A percentile compares a stretch with the other conserved stretches of the same genome.
phyloP scores from a whole-genome alignment of 371 early-diverging fungal genomes.

The Circinella umbellata region DNA sequence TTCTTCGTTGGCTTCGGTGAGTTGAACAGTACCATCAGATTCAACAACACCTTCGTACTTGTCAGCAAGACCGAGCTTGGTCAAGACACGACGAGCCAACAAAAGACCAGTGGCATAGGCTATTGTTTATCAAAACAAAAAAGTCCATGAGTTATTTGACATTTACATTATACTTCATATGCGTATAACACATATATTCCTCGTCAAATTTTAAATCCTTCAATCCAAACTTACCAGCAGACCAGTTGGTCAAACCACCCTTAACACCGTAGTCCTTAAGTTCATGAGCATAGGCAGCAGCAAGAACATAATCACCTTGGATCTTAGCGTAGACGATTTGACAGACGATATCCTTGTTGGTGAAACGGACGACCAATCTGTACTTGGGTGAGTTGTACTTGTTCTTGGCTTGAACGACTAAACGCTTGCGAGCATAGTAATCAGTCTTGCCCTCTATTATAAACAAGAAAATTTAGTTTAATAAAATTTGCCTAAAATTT shows the following conservation, averaged over 20 bases:
- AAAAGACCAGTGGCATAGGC: conserved; percentile 99
- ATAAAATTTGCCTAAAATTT: neutral
- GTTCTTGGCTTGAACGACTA: conserved; percentile 97
- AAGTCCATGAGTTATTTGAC: too few relatives aligned
- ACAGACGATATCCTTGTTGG: conserved; percentile 98
- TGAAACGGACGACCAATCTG: conserved; percentile 99
- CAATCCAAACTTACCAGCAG: conserved; percentile 69
- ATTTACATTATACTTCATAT: neutral
- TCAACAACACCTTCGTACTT: conserved; percentile 96
- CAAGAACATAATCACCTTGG: conserved; percentile 98
- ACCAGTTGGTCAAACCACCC: conserved; percentile 99
- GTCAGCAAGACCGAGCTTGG: conserved; percentile 94
- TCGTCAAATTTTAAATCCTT: neutral
- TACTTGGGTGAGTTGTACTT: conserved; percentile 99
- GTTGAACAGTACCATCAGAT: conserved; percentile 90
- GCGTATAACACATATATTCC: neutral
- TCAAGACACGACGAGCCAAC: conserved; percentile 95
- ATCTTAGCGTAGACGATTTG: conserved; percentile 99
- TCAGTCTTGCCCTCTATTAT: conserved; percentile 99
- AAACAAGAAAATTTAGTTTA: neutral
- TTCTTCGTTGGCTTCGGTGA: conserved; percentile 93
- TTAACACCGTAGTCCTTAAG: conserved; percentile 98
- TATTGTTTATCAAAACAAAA: neutral
- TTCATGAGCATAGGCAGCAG: conserved; percentile 99
- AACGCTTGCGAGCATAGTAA: conserved; percentile 99